Evolutionary conservation across 805 yeast species (phyloP).

Genomic region (Wickerhamomyces canadensis): DNA sequence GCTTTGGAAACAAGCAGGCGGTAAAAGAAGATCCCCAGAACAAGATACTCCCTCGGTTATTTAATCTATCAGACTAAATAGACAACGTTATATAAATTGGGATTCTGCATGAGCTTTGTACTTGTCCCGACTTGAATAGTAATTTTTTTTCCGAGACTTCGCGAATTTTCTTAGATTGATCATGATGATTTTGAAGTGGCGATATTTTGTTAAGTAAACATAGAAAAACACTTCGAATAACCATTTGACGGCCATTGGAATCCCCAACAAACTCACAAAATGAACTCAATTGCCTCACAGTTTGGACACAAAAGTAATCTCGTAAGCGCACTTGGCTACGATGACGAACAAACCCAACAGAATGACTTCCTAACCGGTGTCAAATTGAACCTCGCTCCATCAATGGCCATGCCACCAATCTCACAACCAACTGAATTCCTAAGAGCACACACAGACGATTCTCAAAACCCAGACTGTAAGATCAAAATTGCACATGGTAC

Average conservation of each 20-base stretch:
- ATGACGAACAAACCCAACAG: conserved; percentile 26
- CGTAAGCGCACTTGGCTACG: conserved; percentile 17
- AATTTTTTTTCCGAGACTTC: conserved; percentile 1
- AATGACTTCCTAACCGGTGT: conserved; percentile 31
- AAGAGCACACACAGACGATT: conserved; percentile 97
- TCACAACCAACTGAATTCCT: conserved; percentile 87
- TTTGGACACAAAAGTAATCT: conserved; percentile 15
- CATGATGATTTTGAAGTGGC: background rate
- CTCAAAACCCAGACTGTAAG: conserved; percentile 85
- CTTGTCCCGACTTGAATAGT: conserved; percentile 10
- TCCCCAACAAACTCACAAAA: no score
- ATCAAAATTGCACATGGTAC: conserved; percentile 98
- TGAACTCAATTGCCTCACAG: conserved; percentile 22
- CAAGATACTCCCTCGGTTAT: no score
- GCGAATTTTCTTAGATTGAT: background rate
- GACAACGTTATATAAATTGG: no score
- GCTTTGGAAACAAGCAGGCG: conserved; percentile 66
- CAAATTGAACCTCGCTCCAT: conserved; percentile 42
- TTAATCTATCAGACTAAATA: no score
- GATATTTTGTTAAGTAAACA: background rate
- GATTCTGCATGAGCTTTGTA: no score
- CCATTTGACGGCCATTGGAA: no score
- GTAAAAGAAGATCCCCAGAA: conserved; percentile 30
- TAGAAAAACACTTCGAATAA: no score
- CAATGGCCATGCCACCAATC: conserved; percentile 72